Evolutionary conservation across 2,329 filamentous ascomycete genomes (phyloP).

Genomic region (Beauveria rudraprayagi): DNA sequence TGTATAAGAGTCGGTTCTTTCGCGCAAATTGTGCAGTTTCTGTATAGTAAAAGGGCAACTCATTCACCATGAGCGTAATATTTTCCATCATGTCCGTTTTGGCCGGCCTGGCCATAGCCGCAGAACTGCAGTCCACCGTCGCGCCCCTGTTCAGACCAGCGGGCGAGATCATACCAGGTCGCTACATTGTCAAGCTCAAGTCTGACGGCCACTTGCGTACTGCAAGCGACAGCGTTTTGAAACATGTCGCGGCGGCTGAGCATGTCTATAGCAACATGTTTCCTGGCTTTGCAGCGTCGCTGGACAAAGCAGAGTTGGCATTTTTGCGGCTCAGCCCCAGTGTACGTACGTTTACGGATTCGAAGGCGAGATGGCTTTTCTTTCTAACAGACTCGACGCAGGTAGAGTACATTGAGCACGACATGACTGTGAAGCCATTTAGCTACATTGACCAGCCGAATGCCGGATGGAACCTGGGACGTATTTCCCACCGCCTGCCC

Average conservation of each 20-base stretch:
- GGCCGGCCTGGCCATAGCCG: not conserved
- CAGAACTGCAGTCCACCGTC: not conserved
- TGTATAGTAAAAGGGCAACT: not conserved
- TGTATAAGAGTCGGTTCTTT: not conserved
- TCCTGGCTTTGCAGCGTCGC: not conserved
- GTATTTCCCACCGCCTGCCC: not conserved
- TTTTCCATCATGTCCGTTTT: not conserved
- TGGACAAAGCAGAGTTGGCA: not conserved
- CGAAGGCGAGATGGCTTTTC: not conserved
- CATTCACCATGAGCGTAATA: not conserved
- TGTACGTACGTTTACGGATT: not conserved
- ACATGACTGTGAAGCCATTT: not conserved
- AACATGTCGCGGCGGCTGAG: not conserved
- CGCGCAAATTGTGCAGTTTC: not conserved
- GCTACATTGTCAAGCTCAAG: constrained; percentile 8
- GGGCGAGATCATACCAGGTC: not conserved
- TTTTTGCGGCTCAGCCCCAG: not conserved
- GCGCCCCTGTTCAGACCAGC: constrained; percentile 2
- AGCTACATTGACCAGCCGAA: constrained; percentile 1
- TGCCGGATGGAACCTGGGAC: not conserved
- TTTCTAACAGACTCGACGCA: not conserved
- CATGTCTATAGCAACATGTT: not conserved
- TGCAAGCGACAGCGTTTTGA: not conserved
- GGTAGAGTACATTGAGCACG: constrained; percentile 5
- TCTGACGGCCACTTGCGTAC: not conserved